Percentiles rank a stretch among this genome's conserved stretches.
Conservation (phyloP, 106 monocot species). For the Dioscorea zingiberensis region DNA sequence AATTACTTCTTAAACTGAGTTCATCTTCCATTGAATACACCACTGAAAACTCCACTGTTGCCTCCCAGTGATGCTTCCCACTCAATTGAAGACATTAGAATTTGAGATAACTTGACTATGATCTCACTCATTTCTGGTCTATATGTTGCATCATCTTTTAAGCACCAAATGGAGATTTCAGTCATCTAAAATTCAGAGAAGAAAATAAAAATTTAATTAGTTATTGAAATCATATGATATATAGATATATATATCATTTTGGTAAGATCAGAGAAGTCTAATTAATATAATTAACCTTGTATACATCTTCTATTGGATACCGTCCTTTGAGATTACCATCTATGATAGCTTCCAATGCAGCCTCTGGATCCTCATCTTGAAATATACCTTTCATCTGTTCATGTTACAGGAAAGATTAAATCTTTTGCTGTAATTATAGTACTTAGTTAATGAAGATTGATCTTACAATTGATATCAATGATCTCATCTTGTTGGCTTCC, state of each 20-base stretch:
- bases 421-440: too few species aligned
- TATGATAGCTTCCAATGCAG: slow-evolving; percentile 24
- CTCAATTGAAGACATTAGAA: slow-evolving; percentile 34
- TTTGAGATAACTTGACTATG: slow-evolving; percentile 30
- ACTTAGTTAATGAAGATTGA: too few species aligned
- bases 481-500: slow-evolving; percentile 23
- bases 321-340: slow-evolving; percentile 33
- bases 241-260: not conserved
- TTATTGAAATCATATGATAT: not conserved
- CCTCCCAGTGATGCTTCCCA: slow-evolving; percentile 56
- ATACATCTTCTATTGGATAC: slow-evolving; percentile 37
- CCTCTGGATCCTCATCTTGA: slow-evolving; percentile 22
- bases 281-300: slow-evolving; percentile 45
- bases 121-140: slow-evolving; percentile 52
- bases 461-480: slow-evolving; percentile 41
- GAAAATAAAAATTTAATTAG: not conserved
- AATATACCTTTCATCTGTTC: slow-evolving; percentile 33
- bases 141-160: slow-evolving; percentile 27
- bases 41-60: slow-evolving; percentile 38
- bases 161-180: slow-evolving; percentile 33
- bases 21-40: slow-evolving; percentile 33
- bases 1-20: too few species aligned
- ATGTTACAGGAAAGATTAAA: not conserved
- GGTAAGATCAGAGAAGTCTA: not conserved
- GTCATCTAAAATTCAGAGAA: slow-evolving; percentile 27